phyloP scores from a whole-genome alignment of 2,329 filamentous ascomycete species.

The Phialocephala subalpina region DNA sequence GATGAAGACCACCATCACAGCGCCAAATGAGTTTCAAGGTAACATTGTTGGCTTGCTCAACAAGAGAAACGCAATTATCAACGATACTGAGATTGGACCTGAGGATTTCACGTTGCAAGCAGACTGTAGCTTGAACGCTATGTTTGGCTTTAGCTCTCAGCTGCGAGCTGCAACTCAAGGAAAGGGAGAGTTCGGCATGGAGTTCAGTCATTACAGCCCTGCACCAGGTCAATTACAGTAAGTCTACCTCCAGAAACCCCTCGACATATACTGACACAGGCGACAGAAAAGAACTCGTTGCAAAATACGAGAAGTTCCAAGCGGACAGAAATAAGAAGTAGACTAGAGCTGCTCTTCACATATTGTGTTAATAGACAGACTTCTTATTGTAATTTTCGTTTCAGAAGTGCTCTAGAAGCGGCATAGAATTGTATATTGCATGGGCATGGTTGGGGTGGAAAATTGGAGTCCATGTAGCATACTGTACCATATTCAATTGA shows the following conservation, averaged over 20 bases:
- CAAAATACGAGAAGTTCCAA: constrained; percentile 72
- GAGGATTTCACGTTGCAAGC: constrained; percentile 94
- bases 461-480: constrained; percentile 27
- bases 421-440: constrained; percentile 26
- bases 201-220: constrained; percentile 94
- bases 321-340: constrained; percentile 56
- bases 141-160: constrained; percentile 97
- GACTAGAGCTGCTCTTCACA: constrained; percentile 16
- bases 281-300: constrained; percentile 68
- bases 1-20: constrained; percentile 98
- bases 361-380: constrained; percentile 20
- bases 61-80: constrained; percentile 94
- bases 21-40: constrained; percentile 97
- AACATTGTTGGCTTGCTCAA: constrained; percentile 94
- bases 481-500: constrained; percentile 25
- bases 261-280: constrained; percentile 12
- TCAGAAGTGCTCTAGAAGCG: not conserved
- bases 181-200: constrained; percentile 98
- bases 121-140: constrained; percentile 92
- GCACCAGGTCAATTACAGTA: constrained; percentile 91
- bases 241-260: constrained; percentile 48
- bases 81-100: constrained; percentile 90
- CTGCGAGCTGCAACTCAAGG: constrained; percentile 93
- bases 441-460: constrained; percentile 17
- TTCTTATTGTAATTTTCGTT: constrained; percentile 22